Evolutionary conservation across 176 grass and related monocot species (phyloP).

Genomic region (Cenchrus purpureus): DNA sequence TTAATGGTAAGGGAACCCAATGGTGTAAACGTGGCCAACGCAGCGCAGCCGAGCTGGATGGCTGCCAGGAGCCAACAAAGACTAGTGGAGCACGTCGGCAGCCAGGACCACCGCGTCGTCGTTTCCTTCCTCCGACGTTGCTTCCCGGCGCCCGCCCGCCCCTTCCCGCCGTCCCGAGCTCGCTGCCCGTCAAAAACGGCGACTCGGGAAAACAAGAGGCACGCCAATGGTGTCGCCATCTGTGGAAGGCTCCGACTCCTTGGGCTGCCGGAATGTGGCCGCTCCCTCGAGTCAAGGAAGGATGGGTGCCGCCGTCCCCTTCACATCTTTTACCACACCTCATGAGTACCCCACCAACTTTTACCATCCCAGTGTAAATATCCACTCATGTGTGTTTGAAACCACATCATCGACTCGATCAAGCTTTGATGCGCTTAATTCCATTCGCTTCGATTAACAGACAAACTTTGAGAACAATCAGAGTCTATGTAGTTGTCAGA

Average conservation of each 20-base stretch:
- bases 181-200: slow-evolving; percentile 28
- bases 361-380: neutral
- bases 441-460: neutral
- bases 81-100: neutral
- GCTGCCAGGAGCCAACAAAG: neutral
- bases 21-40: too few species aligned
- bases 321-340: neutral
- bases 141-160: slow-evolving; percentile 7
- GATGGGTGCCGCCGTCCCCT: neutral
- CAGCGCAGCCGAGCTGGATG: neutral
- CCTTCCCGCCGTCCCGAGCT: neutral
- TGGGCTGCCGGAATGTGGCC: neutral
- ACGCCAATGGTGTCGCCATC: slow-evolving; percentile 15
- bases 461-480: neutral
- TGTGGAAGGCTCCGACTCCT: neutral
- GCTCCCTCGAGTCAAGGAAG: neutral
- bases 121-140: slow-evolving; percentile 11
- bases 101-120: neutral
- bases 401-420: neutral
- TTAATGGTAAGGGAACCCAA: neutral
- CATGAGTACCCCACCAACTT: too few species aligned
- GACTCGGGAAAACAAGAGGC: slow-evolving; percentile 30
- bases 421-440: neutral
- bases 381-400: neutral
- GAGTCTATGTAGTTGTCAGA: too few species aligned